phyloP scores from a whole-genome alignment of 495 filamentous ascomycete species.

The Penicillium waksmanii region DNA sequence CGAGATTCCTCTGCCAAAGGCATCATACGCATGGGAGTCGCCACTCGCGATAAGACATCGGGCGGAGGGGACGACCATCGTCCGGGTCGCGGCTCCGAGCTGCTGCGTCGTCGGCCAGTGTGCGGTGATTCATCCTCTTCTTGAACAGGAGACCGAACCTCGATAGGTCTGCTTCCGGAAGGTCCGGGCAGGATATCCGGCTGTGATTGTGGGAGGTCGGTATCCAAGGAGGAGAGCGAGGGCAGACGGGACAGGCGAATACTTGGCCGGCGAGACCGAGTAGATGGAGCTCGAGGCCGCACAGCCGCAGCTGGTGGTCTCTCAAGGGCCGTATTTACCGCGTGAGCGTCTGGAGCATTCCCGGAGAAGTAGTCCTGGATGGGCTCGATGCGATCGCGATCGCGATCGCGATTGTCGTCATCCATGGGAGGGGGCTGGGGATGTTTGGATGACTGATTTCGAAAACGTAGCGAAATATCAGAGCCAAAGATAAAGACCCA shows the following conservation, averaged over 20 bases:
- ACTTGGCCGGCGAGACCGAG: conserved; percentile 41
- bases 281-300: conserved; percentile 23
- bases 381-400: conserved; percentile 40
- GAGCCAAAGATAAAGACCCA: not conserved
- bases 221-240: conserved; percentile 29
- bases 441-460: not conserved
- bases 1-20: conserved; percentile 44
- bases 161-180: conserved; percentile 14
- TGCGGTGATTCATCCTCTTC: conserved; percentile 40
- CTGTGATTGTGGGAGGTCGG: conserved; percentile 8
- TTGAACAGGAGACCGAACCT: conserved; percentile 19
- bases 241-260: conserved; percentile 44
- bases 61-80: conserved; percentile 40
- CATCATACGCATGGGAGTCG: conserved; percentile 39
- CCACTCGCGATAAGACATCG: conserved; percentile 37
- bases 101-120: conserved; percentile 48
- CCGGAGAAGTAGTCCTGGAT: conserved; percentile 25
- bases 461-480: not conserved
- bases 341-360: conserved; percentile 14
- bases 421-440: not conserved
- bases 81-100: conserved; percentile 47
- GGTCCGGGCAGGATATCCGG: conserved; percentile 9
- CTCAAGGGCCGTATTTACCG: conserved; percentile 17
- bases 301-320: conserved; percentile 13
- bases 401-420: not conserved